Evolutionary conservation across 176 grass and related monocot genomes (phyloP).

Genomic region (Musa schizocarpa): DNA sequence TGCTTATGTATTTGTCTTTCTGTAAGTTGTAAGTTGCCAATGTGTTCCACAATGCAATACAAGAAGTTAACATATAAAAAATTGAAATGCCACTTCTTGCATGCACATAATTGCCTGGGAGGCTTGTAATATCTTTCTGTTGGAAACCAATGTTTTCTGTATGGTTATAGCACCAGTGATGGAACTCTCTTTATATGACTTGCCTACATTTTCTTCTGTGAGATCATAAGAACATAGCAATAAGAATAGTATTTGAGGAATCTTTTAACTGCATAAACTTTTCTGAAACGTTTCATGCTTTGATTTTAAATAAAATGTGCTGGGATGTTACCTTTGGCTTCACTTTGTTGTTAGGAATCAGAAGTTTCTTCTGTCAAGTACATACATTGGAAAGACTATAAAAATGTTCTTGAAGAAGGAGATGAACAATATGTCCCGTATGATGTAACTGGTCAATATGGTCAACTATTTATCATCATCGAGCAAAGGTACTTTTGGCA

Average conservation of each 20-base stretch:
- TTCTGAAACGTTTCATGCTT: background rate
- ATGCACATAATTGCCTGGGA: too few species aligned
- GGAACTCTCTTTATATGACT: too few species aligned
- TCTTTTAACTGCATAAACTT: background rate
- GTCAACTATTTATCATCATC: slow-evolving; percentile 67
- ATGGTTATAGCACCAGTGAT: too few species aligned
- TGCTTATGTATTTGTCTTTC: too few species aligned
- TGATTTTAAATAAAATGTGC: background rate
- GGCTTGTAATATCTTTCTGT: too few species aligned
- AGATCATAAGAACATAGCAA: too few species aligned
- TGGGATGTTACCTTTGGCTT: background rate
- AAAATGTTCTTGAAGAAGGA: slow-evolving; percentile 52
- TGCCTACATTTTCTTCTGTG: too few species aligned
- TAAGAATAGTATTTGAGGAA: background rate
- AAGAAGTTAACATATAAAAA: too few species aligned
- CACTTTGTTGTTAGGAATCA: slow-evolving; percentile 47
- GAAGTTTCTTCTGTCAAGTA: slow-evolving; percentile 87
- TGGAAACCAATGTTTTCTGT: too few species aligned
- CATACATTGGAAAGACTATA: slow-evolving; percentile 61
- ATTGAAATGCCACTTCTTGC: too few species aligned
- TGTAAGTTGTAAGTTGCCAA: too few species aligned
- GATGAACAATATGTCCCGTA: slow-evolving; percentile 76
- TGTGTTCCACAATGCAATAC: too few species aligned
- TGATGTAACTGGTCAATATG: slow-evolving; percentile 65
- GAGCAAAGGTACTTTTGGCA: slow-evolving; percentile 50